These are phyloP conservation scores for Sordariomycetes sp. DNA, from an alignment of 2,329 filamentous ascomycete genomes.

Conservation along the genomic window DNA sequence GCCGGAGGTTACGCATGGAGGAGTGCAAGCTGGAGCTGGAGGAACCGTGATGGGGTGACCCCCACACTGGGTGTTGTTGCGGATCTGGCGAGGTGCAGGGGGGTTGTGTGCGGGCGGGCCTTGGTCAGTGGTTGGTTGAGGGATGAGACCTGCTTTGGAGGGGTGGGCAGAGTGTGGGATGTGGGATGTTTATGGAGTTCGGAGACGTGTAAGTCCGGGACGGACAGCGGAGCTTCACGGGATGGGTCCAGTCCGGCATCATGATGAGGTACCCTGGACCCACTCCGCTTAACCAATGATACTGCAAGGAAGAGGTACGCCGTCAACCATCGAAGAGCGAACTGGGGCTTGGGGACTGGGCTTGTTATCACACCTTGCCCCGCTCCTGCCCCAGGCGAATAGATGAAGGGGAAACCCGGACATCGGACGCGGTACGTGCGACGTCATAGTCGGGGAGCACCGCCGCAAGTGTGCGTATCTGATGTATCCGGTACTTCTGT, in stretches of 20 bases:
- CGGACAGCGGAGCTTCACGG: too few relatives aligned
- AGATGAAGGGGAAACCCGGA: too few relatives aligned
- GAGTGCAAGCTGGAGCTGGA: too few relatives aligned
- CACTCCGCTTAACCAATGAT: too few relatives aligned
- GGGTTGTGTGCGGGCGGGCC: not conserved
- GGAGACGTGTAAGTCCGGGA: not conserved
- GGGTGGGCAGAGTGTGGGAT: not conserved
- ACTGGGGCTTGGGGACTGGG: too few relatives aligned
- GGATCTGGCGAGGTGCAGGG: not conserved
- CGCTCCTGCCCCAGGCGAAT: too few relatives aligned
- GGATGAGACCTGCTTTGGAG: not conserved
- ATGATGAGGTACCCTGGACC: not conserved
- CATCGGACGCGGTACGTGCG: not conserved
- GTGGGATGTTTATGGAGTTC: not conserved
- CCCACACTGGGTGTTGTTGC: not conserved
- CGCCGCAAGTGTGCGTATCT: not conserved
- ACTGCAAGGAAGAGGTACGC: too few relatives aligned
- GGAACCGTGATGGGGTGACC: too few relatives aligned
- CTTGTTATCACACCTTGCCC: too few relatives aligned
- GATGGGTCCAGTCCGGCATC: not conserved
- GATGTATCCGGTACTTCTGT: not conserved
- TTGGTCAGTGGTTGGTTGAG: not conserved
- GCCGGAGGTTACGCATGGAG: not conserved
- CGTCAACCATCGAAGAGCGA: too few relatives aligned
- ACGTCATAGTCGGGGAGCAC: not conserved